Evolutionary conservation across 1,284 basidiomycete species (phyloP), one percentile per base, ranked within the genome.

Genomic region (Pseudozyma sp.): DNA sequence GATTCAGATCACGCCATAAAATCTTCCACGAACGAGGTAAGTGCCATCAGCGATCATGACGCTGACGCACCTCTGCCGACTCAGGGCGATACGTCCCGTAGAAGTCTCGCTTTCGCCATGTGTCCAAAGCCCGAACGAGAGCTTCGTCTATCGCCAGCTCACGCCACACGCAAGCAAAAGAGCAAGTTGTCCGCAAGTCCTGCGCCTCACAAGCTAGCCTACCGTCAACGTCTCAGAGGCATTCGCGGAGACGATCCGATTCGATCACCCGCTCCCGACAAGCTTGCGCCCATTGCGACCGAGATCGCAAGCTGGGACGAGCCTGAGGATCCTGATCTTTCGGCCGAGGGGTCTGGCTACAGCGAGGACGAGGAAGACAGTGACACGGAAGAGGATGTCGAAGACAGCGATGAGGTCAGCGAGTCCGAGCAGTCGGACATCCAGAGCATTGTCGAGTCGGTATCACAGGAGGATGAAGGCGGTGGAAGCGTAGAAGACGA

Each of bases 281-380:
- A 34, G 19, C 44, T 54, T 2, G 53, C 44, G n/a, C 7, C 25
- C 5, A 5, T 49, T n/a, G 12, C 50, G 0, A 38, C 50, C 14
- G 39, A 52, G 13, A 49, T 52, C 7, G 38, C 42, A 13, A 31
- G 31, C 13, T 63, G 64, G 65, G 39, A 53, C 25, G 25, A 31
- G 14, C 35, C 52, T 10, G 39, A 19, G 16, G 53, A 42, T 1
- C 47, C 55, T 9, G 54, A 57, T 48, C 48, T 59, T 13, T 64
- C 62, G 2, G 57, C 50, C 0, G 66, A 68, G 13, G 65, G 49
- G 13, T 76, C 74, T 0, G 74, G 74, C 19, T 76, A 76, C 43
- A 76, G 74, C 52, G 74, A 76, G 43, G 73, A 76, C 36, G 69
- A 76, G 36, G 73, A 75, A 40, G 67, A 75, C 38, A 50, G 51